Percentiles rank a stretch among this genome's conserved stretches.
phyloP scores from a whole-genome alignment of 2,329 filamentous ascomycete species.

The Penicillium sp. region DNA sequence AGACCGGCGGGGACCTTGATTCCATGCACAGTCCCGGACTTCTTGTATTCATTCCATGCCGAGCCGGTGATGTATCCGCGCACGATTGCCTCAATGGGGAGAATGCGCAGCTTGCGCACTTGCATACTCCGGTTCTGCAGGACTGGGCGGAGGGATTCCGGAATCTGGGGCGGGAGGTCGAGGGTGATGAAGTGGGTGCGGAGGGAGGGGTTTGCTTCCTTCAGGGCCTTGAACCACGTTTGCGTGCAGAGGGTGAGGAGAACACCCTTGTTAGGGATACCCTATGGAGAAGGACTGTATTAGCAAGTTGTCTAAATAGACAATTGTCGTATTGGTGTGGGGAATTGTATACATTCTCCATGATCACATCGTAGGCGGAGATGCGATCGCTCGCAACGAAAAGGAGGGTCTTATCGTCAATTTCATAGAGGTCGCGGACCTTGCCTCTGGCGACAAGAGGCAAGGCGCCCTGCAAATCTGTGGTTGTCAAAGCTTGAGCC shows the following conservation, averaged over 20 bases:
- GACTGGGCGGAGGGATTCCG: conserved; percentile 48
- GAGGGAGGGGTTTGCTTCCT: conserved; percentile 54
- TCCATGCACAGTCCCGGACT: conserved; percentile 74
- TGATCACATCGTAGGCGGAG: conserved; percentile 90
- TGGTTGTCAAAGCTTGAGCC: conserved; percentile 40
- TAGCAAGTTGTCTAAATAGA: conserved; percentile 14
- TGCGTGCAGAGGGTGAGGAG: conserved; percentile 65
- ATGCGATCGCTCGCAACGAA: conserved; percentile 88
- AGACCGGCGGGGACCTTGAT: conserved; percentile 67
- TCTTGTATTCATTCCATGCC: conserved; percentile 76
- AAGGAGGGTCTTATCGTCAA: conserved; percentile 69
- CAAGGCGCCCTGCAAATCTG: conserved; percentile 45
- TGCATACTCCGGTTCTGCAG: conserved; percentile 71
- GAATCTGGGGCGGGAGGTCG: conserved; percentile 52
- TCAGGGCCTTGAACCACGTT: conserved; percentile 66
- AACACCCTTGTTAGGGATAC: conserved; percentile 65
- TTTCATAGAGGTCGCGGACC: conserved; percentile 75
- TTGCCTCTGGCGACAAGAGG: conserved; percentile 62
- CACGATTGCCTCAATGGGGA: conserved; percentile 81
- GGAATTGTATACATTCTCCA: conserved; percentile 65
- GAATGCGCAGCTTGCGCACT: conserved; percentile 68
- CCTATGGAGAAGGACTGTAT: conserved; percentile 42
- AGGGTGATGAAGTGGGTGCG: conserved; percentile 63
- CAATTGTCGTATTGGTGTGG: conserved; percentile 21
- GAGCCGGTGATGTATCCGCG: conserved; percentile 85